Percentiles rank a stretch among this genome's conserved stretches.
Evolutionary conservation across 257 asterid genomes (phyloP).

Genomic region (Rauvolfia tetraphylla): DNA sequence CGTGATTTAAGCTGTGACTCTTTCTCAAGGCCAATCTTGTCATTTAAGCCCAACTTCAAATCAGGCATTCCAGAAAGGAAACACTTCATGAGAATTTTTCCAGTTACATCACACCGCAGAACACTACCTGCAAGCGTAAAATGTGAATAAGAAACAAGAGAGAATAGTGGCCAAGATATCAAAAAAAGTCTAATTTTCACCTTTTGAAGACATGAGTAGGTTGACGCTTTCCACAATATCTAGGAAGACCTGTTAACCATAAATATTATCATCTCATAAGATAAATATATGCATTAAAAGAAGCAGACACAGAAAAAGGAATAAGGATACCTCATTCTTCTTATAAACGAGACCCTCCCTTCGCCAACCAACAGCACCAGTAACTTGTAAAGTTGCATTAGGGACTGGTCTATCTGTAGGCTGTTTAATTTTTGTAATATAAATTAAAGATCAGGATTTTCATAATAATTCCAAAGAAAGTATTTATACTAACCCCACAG

Average conservation of each 20-base stretch:
- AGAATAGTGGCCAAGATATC: slow-evolving; percentile 4
- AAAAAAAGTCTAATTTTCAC: slow-evolving; percentile 25
- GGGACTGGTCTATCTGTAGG: slow-evolving; percentile 90
- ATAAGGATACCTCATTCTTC: slow-evolving; percentile 82
- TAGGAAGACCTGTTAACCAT: slow-evolving; percentile 70
- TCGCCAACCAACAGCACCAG: slow-evolving; percentile 99
- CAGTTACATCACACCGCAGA: slow-evolving; percentile 95
- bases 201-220: slow-evolving; percentile 99
- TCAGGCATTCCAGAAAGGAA: slow-evolving; percentile 99
- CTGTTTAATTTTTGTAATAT: slow-evolving; percentile 35
- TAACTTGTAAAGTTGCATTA: slow-evolving; percentile 96
- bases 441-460: slow-evolving; percentile 15
- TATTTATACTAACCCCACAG: not conserved
- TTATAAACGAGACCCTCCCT: slow-evolving; percentile 95
- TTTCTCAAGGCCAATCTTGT: slow-evolving; percentile 97
- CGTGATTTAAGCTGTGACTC: slow-evolving; percentile 98
- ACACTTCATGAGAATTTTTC: slow-evolving; percentile 96
- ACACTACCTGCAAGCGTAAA: slow-evolving; percentile 70
- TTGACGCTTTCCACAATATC: slow-evolving; percentile 99
- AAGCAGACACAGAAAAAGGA: not conserved
- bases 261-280: slow-evolving; percentile 10
- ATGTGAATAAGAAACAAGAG: slow-evolving; percentile 16
- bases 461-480: not conserved
- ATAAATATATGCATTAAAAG: not conserved
- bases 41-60: slow-evolving; percentile 96